phyloP scores from a whole-genome alignment of 2,329 filamentous ascomycete genomes.

The Dactylella cylindrospora region DNA sequence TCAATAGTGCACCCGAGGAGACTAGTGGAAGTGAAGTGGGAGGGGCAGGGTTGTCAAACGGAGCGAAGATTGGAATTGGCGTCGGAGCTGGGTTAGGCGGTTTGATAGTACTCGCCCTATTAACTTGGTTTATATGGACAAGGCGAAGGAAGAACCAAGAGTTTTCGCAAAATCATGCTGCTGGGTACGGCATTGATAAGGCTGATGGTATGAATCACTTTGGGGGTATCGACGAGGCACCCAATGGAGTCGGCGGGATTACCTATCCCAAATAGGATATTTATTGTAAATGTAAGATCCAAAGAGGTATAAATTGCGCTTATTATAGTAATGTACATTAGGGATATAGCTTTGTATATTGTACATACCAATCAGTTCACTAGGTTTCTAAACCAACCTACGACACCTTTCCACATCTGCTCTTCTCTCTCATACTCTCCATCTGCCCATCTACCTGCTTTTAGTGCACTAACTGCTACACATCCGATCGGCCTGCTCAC shows the following conservation, averaged over 20 bases:
- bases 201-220: slow-evolving; percentile 12
- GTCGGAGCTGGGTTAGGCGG: background rate
- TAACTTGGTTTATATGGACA: background rate
- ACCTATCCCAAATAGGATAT: background rate
- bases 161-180: background rate
- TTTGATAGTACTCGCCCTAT: background rate
- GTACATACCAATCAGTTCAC: slow-evolving; percentile 5
- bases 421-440: slow-evolving; percentile 27
- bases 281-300: too few species aligned
- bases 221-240: slow-evolving; percentile 4
- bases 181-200: slow-evolving; percentile 1
- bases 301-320: background rate
- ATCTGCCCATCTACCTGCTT: slow-evolving; percentile 27
- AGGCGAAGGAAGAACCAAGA: background rate
- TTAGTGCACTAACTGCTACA: slow-evolving; percentile 39
- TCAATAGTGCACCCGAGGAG: too few species aligned
- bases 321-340: background rate
- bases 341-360: background rate
- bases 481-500: slow-evolving; percentile 29
- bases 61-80: slow-evolving; percentile 13
- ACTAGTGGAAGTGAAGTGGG: too few species aligned
- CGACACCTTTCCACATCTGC: slow-evolving; percentile 32
- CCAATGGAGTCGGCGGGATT: slow-evolving; percentile 2
- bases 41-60: slow-evolving; percentile 4
- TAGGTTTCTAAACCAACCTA: slow-evolving; percentile 35